phyloP scores from a whole-genome alignment of 2,329 filamentous ascomycete genomes.

The Venturia pyrina region DNA sequence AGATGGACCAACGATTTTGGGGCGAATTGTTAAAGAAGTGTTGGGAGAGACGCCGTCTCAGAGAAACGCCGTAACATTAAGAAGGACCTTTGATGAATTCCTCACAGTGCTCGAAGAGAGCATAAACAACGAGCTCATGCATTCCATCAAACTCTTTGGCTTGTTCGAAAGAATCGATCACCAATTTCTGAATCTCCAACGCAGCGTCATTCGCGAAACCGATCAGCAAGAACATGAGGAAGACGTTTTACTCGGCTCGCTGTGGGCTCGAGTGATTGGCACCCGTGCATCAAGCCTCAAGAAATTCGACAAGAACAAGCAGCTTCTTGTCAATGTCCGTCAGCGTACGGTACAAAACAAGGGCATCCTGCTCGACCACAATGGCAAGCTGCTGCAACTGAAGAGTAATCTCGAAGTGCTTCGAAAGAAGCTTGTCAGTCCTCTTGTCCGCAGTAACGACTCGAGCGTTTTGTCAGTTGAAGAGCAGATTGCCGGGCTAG shows the following conservation, averaged over 20 bases:
- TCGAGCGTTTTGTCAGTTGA: slow-evolving; percentile 64
- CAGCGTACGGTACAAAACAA: slow-evolving; percentile 82
- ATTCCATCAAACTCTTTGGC: slow-evolving; percentile 69
- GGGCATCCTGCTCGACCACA: slow-evolving; percentile 74
- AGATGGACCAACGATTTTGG: slow-evolving; percentile 55
- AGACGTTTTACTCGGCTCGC: slow-evolving; percentile 67
- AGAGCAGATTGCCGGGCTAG: slow-evolving; percentile 75
- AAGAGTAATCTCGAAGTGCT: slow-evolving; percentile 83
- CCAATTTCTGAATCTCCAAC: slow-evolving; percentile 80
- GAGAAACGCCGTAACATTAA: slow-evolving; percentile 67
- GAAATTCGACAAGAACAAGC: slow-evolving; percentile 87
- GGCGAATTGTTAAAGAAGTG: slow-evolving; percentile 57
- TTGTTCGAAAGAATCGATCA: slow-evolving; percentile 89
- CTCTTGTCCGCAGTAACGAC: slow-evolving; percentile 63
- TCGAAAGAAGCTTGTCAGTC: slow-evolving; percentile 71
- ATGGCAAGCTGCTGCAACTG: slow-evolving; percentile 69
- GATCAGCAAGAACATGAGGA: slow-evolving; percentile 71
- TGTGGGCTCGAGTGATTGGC: slow-evolving; percentile 81
- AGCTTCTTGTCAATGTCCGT: slow-evolving; percentile 67
- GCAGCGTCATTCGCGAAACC: slow-evolving; percentile 74
- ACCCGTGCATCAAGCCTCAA: slow-evolving; percentile 62
- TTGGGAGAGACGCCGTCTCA: slow-evolving; percentile 76
- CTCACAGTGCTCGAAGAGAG: slow-evolving; percentile 79
- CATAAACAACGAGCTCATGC: slow-evolving; percentile 72
- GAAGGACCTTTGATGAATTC: slow-evolving; percentile 82